Percentiles rank a stretch among this genome's conserved stretches.
phyloP scores from a whole-genome alignment of 352 stramenopile genomes.

The Pythium insidiosum region DNA sequence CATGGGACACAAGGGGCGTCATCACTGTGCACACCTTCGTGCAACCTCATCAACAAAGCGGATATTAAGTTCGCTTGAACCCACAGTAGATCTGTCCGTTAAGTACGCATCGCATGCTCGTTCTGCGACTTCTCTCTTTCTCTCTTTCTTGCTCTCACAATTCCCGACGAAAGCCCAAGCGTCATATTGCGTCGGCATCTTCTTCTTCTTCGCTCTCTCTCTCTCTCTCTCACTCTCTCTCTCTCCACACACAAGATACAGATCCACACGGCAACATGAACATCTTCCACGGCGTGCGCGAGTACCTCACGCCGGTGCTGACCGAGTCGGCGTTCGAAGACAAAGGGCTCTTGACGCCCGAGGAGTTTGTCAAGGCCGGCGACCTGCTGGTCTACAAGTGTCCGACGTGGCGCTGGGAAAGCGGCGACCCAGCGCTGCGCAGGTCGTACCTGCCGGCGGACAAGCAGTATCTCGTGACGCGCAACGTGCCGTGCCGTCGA shows the following conservation, averaged over 20 bases:
- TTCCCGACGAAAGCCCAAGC: too few species aligned
- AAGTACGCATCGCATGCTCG: too few species aligned
- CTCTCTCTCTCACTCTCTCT: not conserved
- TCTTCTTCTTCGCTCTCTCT: too few species aligned
- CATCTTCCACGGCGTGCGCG: conserved; percentile 78
- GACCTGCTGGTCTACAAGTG: conserved; percentile 96
- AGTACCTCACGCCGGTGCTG: conserved; percentile 87
- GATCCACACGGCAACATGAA: too few species aligned
- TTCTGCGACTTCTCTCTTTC: too few species aligned
- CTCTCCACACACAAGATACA: conserved; percentile 28
- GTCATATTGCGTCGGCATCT: too few species aligned
- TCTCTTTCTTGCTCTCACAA: too few species aligned
- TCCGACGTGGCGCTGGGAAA: conserved; percentile 93
- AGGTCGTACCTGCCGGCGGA: conserved; percentile 68
- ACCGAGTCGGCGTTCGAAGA: conserved; percentile 91
- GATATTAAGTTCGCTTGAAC: too few species aligned
- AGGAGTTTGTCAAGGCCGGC: conserved; percentile 94
- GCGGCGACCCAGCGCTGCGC: conserved; percentile 42
- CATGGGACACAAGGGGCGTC: too few species aligned
- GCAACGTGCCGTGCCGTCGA: conserved; percentile 85
- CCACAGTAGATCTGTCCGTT: too few species aligned
- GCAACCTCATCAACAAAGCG: too few species aligned
- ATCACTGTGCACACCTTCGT: too few species aligned
- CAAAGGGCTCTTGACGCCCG: conserved; percentile 93
- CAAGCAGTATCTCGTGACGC: conserved; percentile 87